Conservation (phyloP, 176 grass and related monocot species). For the Elaeis guineensis region DNA sequence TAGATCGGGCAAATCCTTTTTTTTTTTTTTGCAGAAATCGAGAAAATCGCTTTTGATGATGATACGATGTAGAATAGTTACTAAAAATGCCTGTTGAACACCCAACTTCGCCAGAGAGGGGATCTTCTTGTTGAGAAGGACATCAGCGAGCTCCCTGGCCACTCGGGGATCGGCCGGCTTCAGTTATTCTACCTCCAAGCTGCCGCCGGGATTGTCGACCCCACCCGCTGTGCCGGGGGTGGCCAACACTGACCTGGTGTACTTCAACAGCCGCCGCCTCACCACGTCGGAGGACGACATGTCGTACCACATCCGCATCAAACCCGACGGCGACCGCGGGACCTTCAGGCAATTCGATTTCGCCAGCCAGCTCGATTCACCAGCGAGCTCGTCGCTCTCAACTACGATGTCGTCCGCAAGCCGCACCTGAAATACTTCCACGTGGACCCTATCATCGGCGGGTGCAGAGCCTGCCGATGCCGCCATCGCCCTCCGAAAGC, state of each 20-base stretch:
- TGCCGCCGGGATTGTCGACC: neutral
- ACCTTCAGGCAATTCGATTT: neutral
- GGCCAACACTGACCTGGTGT: neutral
- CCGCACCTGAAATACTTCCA: neutral
- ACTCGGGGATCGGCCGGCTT: neutral
- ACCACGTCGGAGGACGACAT: neutral
- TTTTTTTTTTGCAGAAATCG: too few relatives aligned
- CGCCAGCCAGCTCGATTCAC: constrained; percentile 1
- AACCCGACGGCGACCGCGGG: neutral
- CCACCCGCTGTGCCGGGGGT: neutral
- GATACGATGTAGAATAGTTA: too few relatives aligned
- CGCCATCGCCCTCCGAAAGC: neutral
- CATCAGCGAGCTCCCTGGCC: neutral
- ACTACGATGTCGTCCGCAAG: neutral
- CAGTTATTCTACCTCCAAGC: neutral
- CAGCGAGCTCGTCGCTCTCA: neutral
- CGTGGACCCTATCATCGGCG: neutral
- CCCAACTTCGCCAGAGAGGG: too few relatives aligned
- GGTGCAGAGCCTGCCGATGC: neutral
- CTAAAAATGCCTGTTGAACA: too few relatives aligned
- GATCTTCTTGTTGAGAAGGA: too few relatives aligned
- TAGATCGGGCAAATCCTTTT: too few relatives aligned
- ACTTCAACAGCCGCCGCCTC: neutral
- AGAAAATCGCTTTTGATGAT: too few relatives aligned
- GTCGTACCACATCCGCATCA: neutral